These are phyloP conservation scores for Pseudonitzschia multistriata DNA, from an alignment of 108 stramenopile species.

Conservation along the genomic window DNA sequence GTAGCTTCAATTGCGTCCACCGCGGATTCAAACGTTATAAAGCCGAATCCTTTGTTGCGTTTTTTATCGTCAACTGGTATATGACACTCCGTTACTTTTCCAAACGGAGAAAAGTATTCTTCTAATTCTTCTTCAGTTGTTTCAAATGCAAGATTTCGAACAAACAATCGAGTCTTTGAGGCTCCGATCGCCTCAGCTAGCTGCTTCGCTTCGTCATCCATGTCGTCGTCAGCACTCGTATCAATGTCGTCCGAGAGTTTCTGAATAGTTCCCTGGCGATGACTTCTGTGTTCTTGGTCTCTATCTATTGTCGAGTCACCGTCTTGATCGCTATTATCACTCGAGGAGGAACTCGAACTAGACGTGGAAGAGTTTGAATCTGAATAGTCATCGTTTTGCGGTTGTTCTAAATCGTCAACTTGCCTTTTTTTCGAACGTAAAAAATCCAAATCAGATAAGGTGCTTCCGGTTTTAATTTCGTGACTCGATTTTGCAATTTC, in stretches of 20 bases:
- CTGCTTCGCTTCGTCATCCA: conserved; percentile 24
- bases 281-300: conserved; percentile 18
- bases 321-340: background rate
- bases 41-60: conserved; percentile 93
- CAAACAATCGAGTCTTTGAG: conserved; percentile 77
- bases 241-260: background rate
- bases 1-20: conserved; percentile 61
- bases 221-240: conserved; percentile 27
- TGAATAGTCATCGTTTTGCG: conserved; percentile 19
- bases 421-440: conserved; percentile 67
- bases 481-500: conserved; percentile 8
- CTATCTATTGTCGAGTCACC: too few relatives aligned
- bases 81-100: conserved; percentile 80
- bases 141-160: conserved; percentile 92
- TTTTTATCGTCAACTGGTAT: conserved; percentile 92
- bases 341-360: background rate
- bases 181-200: conserved; percentile 13
- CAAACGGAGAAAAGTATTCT: conserved; percentile 73
- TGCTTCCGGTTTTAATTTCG: conserved; percentile 3
- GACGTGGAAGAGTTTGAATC: background rate
- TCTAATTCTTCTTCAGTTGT: conserved; percentile 91
- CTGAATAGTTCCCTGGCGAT: background rate
- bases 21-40: conserved; percentile 73
- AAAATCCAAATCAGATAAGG: conserved; percentile 74
- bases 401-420: conserved; percentile 52